A percentile compares a stretch with the other conserved stretches of the same genome.
Evolutionary conservation across 352 stramenopile genomes (phyloP).

Genomic region (Phytophthora aleatoria): DNA sequence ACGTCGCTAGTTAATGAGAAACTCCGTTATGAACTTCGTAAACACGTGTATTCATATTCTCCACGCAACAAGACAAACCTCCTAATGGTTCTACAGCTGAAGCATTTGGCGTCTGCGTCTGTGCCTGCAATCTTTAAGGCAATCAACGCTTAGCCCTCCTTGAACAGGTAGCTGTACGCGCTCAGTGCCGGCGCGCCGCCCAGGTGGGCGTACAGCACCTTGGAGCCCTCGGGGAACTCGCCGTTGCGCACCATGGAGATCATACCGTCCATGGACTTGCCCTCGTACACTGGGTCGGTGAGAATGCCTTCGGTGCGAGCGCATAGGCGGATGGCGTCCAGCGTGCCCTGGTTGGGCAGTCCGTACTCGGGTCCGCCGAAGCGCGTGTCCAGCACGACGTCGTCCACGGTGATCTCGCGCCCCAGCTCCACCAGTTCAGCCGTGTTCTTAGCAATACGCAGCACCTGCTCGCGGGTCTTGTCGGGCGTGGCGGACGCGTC

Average conservation of each 20-base stretch:
- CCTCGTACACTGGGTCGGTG: conserved; percentile 46
- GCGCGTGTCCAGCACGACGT: conserved; percentile 40
- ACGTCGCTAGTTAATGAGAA: neutral
- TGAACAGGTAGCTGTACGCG: conserved; percentile 47
- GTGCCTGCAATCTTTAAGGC: neutral
- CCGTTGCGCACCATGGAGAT: conserved; percentile 43
- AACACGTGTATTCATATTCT: neutral
- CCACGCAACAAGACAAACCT: neutral
- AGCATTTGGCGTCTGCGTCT: neutral
- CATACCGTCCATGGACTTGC: conserved; percentile 47
- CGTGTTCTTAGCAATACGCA: conserved; percentile 41
- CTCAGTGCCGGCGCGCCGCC: conserved; percentile 37
- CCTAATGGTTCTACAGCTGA: neutral
- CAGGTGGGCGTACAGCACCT: conserved; percentile 40
- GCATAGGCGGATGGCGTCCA: conserved; percentile 41
- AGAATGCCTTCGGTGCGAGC: conserved; percentile 41
- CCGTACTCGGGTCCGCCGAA: conserved; percentile 42
- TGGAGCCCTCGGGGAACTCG: conserved; percentile 40
- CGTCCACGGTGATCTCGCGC: conserved; percentile 33
- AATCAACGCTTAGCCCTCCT: conserved; percentile 24
- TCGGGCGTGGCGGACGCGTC: conserved; percentile 40
- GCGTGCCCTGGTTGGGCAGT: conserved; percentile 38
- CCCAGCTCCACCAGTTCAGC: conserved; percentile 38
- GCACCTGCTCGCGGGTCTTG: conserved; percentile 41
- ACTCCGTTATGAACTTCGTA: neutral